Percentiles rank a stretch among this genome's conserved stretches.
Evolutionary conservation across 2,329 filamentous ascomycete genomes (phyloP).

Genomic region (Dactylellina sp.): DNA sequence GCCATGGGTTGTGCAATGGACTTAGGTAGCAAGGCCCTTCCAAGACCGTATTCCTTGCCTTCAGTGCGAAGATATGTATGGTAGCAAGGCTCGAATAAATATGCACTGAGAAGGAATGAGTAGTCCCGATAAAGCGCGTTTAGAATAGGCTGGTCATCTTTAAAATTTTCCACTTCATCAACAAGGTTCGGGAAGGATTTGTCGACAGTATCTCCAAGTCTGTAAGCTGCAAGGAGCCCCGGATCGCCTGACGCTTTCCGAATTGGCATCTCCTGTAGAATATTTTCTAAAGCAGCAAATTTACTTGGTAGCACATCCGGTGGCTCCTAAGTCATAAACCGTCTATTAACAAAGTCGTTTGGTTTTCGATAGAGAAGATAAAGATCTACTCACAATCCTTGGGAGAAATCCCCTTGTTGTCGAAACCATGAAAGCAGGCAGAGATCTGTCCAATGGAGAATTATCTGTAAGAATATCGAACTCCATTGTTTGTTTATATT

Average conservation of each 20-base stretch:
- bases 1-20: slow-evolving; percentile 84
- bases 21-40: slow-evolving; percentile 76
- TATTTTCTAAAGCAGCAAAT: slow-evolving; percentile 78
- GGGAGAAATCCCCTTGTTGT: slow-evolving; percentile 80
- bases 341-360: background rate
- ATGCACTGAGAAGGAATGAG: slow-evolving; percentile 87
- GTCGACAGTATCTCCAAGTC: slow-evolving; percentile 79
- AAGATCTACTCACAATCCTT: slow-evolving; percentile 65
- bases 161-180: slow-evolving; percentile 76
- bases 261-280: slow-evolving; percentile 83
- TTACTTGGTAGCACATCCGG: slow-evolving; percentile 75
- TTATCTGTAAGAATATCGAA: slow-evolving; percentile 75
- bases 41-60: slow-evolving; percentile 55
- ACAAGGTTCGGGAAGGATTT: slow-evolving; percentile 82
- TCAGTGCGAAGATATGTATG: slow-evolving; percentile 77
- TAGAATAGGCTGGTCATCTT: slow-evolving; percentile 79
- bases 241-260: slow-evolving; percentile 77
- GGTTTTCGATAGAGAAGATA: background rate
- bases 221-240: slow-evolving; percentile 79
- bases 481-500: slow-evolving; percentile 35
- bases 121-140: slow-evolving; percentile 93
- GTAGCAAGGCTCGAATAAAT: slow-evolving; percentile 91
- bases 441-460: slow-evolving; percentile 71
- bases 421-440: slow-evolving; percentile 83
- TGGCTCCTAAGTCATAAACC: slow-evolving; percentile 65